phyloP scores from a whole-genome alignment of 805 yeast genomes.

The Suhomyces faveliae region DNA sequence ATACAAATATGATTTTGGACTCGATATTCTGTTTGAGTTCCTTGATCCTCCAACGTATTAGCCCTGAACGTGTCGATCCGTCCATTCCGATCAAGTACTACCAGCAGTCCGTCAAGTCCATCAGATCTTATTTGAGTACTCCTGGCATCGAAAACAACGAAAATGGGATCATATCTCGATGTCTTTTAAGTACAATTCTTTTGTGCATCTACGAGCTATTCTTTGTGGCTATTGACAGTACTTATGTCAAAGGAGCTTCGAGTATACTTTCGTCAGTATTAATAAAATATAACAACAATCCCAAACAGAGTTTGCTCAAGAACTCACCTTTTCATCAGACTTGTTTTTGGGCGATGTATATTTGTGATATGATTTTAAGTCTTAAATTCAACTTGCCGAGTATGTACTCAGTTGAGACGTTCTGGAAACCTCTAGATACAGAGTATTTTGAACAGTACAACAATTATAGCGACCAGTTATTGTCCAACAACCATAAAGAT shows the following conservation, averaged over 20 bases:
- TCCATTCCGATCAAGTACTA: constrained; percentile 37
- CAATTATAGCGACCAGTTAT: constrained; percentile 2
- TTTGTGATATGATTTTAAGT: constrained; percentile 36
- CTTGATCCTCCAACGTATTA: constrained; percentile 30
- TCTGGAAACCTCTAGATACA: constrained; percentile 36
- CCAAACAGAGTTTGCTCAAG: constrained; percentile 20
- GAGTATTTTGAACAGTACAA: constrained; percentile 21
- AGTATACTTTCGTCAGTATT: constrained; percentile 31
- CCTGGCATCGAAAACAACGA: constrained; percentile 24
- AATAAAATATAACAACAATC: constrained; percentile 13
- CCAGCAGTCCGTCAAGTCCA: constrained; percentile 33
- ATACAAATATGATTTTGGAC: constrained; percentile 36
- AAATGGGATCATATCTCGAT: constrained; percentile 31
- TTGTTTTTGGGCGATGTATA: constrained; percentile 38
- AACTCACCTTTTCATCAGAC: constrained; percentile 30
- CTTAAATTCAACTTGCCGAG: constrained; percentile 30
- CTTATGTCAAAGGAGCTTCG: constrained; percentile 39
- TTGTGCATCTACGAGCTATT: constrained; percentile 40
- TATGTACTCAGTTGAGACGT: constrained; percentile 29
- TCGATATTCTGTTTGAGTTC: constrained; percentile 38
- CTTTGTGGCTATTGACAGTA: constrained; percentile 36
- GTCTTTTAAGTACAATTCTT: constrained; percentile 37
- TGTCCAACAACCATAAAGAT: constrained; percentile 13
- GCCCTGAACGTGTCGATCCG: constrained; percentile 26
- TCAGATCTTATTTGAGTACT: constrained; percentile 29